Evolutionary conservation across 208 protist genomes (phyloP), one percentile per base, ranked within the genome.

Genomic region (Crithidia expoeki): DNA sequence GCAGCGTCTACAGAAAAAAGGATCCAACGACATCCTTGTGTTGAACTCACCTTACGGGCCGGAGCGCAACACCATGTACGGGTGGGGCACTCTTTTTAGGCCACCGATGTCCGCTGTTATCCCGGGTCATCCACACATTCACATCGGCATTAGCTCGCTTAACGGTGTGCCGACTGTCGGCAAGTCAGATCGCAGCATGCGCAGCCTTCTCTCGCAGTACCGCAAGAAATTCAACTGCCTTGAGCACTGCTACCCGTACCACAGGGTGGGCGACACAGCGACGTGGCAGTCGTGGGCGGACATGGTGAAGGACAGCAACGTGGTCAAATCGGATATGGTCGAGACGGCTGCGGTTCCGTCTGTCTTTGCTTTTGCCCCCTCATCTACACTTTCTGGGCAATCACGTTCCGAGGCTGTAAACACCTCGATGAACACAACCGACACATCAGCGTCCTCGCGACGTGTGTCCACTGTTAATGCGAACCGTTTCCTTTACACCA

Each of bases 231-330:
- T 94, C 68, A 77, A 80, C 70, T 86, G 75, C 60, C 83, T 94
- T 11, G 88, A 92, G 71, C 88, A 94, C 76, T 94, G 88, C 72
- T 90, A 94, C 67, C 80, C 85, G 14, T 94, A 81, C 56, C 85
- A 94, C 71, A 80, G 75, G 38, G 72, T 88, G 2, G 70, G 69
- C 21, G 83, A 91, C 34, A 59, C 68, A 27, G 51, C 49, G 0
- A 76, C 76, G 53, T 94, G 88, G 86, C 63, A n/a, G 19, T 66
- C 44, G 38, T 94, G 88, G 86, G 67, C 59, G 25, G 74, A 81
- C 27, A 83, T 90, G 76, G 73, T 79, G 68, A 28, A 44, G 44
- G 53, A 76, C 60, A 77, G 57, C 72, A 64, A 67, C 55, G 25
- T 21, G 23, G 10, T 59, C 38, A n/a, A 36, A 16, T n/a, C 38